Evolutionary conservation across 495 filamentous ascomycete genomes (phyloP).

Genomic region (Lophiostoma macrostomum): DNA sequence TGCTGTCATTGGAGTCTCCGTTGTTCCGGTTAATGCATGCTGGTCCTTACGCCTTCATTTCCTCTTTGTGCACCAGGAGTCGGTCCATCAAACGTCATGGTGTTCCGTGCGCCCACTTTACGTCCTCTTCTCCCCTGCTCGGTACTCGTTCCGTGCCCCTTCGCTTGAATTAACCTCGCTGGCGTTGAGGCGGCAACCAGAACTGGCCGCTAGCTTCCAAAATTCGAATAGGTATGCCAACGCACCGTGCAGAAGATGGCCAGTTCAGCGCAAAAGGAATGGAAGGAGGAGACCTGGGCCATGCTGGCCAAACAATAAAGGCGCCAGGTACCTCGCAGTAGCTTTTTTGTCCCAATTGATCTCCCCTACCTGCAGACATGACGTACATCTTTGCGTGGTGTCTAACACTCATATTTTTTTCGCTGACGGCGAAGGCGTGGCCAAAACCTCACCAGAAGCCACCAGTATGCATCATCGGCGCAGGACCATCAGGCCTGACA

Average conservation of each 20-base stretch:
- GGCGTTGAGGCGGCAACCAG: slow-evolving; percentile 19
- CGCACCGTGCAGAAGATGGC: slow-evolving; percentile 24
- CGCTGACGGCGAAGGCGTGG: slow-evolving; percentile 10
- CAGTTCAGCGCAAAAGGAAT: slow-evolving; percentile 14
- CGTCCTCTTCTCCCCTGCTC: too few species aligned
- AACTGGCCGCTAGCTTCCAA: slow-evolving; percentile 6
- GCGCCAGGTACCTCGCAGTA: slow-evolving; percentile 7
- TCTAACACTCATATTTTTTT: slow-evolving; percentile 8
- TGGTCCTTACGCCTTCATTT: too few species aligned
- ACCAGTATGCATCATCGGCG: slow-evolving; percentile 32
- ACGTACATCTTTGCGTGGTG: slow-evolving; percentile 2
- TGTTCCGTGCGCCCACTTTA: too few species aligned
- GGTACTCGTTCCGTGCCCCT: too few species aligned
- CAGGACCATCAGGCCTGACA: slow-evolving; percentile 28
- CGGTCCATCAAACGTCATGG: too few species aligned
- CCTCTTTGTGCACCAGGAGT: too few species aligned
- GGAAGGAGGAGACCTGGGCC: neutral
- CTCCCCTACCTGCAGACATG: slow-evolving; percentile 4
- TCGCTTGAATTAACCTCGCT: neutral
- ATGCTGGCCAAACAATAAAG: slow-evolving; percentile 3
- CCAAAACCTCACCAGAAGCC: slow-evolving; percentile 9
- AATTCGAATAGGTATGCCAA: slow-evolving; percentile 24
- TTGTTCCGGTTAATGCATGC: too few species aligned
- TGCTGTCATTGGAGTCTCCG: too few species aligned
- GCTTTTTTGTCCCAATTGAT: neutral